A percentile compares a stretch with the other conserved stretches of the same genome.
Conservation (phyloP, 768 basidiomycete species). For the Panus rudis region DNA sequence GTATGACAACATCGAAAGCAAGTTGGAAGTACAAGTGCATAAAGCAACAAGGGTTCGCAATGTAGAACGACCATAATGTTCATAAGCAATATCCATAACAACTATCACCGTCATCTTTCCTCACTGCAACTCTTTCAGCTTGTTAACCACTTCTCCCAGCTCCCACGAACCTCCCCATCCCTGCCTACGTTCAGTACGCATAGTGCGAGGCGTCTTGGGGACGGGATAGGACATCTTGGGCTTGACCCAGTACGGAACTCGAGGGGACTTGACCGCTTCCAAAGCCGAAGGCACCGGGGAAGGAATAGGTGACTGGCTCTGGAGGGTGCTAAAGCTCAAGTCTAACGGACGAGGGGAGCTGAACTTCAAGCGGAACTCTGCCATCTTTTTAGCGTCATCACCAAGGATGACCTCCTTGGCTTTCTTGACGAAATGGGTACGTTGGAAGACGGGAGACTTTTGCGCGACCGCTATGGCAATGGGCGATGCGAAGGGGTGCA, state of each 20-base stretch:
- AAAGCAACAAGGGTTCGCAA: too few species aligned
- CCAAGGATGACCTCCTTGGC: constrained; percentile 13
- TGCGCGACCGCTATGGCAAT: neutral
- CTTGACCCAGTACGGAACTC: constrained; percentile 23
- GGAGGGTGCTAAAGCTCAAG: constrained; percentile 8
- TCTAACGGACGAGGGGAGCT: constrained; percentile 4
- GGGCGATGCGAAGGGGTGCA: neutral
- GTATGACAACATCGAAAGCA: too few species aligned
- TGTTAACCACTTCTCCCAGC: constrained; percentile 13
- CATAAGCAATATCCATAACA: too few species aligned
- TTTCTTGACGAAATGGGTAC: constrained; percentile 7
- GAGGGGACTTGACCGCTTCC: constrained; percentile 9
- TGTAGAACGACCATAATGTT: too few species aligned
- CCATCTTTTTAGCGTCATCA: constrained; percentile 14
- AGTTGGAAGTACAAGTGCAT: too few species aligned
- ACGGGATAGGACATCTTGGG: too few species aligned
- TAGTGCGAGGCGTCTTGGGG: constrained; percentile 19
- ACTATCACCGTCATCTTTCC: neutral
- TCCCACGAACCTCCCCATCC: constrained; percentile 23
- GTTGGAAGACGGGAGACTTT: constrained; percentile 6
- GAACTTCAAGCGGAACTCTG: constrained; percentile 13
- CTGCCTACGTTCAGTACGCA: constrained; percentile 17
- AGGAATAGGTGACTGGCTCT: neutral
- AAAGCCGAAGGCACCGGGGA: constrained; percentile 10
- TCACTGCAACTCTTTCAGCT: constrained; percentile 11